Base-by-base conservation (phyloP, 768 basidiomycete genomes). In the Pleurotus tuoliensis region DNA sequence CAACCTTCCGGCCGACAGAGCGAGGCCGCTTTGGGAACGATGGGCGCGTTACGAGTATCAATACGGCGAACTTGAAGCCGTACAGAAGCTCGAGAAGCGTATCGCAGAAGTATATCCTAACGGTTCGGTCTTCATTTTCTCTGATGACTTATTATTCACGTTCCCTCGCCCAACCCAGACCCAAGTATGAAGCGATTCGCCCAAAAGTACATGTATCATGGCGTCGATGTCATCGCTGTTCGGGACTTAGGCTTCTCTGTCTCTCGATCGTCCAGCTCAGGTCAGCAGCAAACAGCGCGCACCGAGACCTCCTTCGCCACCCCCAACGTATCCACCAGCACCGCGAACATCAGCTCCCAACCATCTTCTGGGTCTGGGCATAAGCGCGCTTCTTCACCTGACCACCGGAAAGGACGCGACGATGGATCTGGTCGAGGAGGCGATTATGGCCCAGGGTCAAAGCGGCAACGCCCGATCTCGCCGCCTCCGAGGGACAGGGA, bases 21-120 rank as follows among this genome's bases (percentile, higher is more conserved):
- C 92, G 13, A 79, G 90, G 37, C 87, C 90, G 0, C 78, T 98
- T 15, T 99, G 95, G 95, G 94, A 97, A 66, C 83, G 92, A 44
- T 98, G 95, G 97, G 87, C 94, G 3, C 80, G 88, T 55, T 96
- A 96, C 72, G 93, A 97, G 69, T 98, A 94, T 72, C 88, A 92
- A 64, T 98, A 90, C 65, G 93, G 93, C n/a, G 93, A 95, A 70
- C 76, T 95, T 37, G 86, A 90, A 43, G 88, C 91, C 1, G 83
- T 91, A 2, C 85, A 90, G 62, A 92, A 95, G 70, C 82, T 98
- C 47, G 94, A 97, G 69, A 86, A 86, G 59, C 83, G 97, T 6
- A 90, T 98, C 63, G 77, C 87, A 0, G 95, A 98, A 58, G 84
- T 86, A 0, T 98, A 92, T 70, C 87, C 94, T 0, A 83, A 83